These are phyloP conservation scores for Petunia hybrid DNA, from an alignment of 305 asterid genomes.

Conservation along the genomic window DNA sequence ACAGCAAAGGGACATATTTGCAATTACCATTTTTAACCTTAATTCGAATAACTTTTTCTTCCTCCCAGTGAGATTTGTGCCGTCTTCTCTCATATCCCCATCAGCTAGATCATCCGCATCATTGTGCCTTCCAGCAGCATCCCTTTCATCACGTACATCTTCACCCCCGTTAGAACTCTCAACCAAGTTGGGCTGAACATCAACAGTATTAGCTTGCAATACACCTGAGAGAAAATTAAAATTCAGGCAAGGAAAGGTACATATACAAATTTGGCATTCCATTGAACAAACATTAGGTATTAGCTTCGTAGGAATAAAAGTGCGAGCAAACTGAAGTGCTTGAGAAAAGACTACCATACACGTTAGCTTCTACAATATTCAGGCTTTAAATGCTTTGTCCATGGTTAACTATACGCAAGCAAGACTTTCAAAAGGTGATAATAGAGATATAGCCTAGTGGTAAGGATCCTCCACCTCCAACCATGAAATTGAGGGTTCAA, in stretches of 20 bases:
- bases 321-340: neutral
- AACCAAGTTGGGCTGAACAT: constrained; percentile 35
- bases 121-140: constrained; percentile 41
- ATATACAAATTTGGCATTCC: neutral
- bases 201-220: constrained; percentile 37
- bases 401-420: neutral
- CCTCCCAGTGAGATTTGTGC: constrained; percentile 71
- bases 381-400: constrained; percentile 4
- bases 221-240: constrained; percentile 39
- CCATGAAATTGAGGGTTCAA: neutral
- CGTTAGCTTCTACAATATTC: constrained; percentile 14
- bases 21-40: constrained; percentile 79
- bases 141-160: constrained; percentile 45
- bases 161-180: constrained; percentile 45
- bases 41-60: constrained; percentile 77
- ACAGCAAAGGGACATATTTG: neutral
- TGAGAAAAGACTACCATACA: constrained; percentile 12
- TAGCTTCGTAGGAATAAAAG: neutral
- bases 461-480: neutral
- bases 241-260: neutral
- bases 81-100: constrained; percentile 41
- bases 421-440: neutral
- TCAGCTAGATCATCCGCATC: constrained; percentile 49
- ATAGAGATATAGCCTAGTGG: neutral
- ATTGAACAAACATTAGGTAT: constrained; percentile 4